A percentile compares a stretch with the other conserved stretches of the same genome.
Conservation (phyloP, 2,329 filamentous ascomycete species). For the Dothiorella sarmentorum region DNA sequence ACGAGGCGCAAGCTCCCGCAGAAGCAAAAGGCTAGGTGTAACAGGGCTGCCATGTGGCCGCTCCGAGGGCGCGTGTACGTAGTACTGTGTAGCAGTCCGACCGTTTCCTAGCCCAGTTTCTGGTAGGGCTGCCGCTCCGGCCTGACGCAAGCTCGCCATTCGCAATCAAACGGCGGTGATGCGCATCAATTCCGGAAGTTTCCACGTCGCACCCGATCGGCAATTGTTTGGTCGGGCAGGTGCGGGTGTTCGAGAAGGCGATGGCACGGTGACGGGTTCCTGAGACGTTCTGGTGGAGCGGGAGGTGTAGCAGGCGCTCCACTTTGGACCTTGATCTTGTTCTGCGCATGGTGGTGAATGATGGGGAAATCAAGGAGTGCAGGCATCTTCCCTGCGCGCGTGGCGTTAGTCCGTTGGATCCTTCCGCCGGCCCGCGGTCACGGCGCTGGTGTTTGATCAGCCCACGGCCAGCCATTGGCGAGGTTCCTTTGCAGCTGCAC, state of each 20-base stretch:
- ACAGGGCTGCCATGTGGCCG: conserved; percentile 15
- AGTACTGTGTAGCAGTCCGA: not conserved
- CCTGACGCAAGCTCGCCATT: conserved; percentile 6
- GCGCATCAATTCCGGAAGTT: conserved; percentile 15
- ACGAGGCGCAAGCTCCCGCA: conserved; percentile 13
- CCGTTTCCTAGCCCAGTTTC: conserved; percentile 11
- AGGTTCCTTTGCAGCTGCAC: conserved; percentile 2
- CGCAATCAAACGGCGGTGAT: conserved; percentile 13
- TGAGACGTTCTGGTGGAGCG: conserved; percentile 4
- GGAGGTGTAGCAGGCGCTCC: conserved; percentile 1
- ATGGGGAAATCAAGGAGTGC: not conserved
- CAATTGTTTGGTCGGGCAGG: conserved; percentile 4
- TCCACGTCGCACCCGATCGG: conserved; percentile 1
- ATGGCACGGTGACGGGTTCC: not conserved
- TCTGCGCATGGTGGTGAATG: not conserved
- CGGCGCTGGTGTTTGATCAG: conserved; percentile 16
- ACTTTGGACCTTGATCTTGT: not conserved
- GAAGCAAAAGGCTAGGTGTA: conserved; percentile 3
- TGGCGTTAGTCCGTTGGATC: conserved; percentile 15
- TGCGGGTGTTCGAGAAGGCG: conserved; percentile 2
- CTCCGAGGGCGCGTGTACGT: not conserved
- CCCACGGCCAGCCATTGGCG: conserved; percentile 2
- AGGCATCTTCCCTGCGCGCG: conserved; percentile 11
- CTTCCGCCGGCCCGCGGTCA: conserved; percentile 14
- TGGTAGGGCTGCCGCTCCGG: conserved; percentile 9